Percentiles rank a stretch among this genome's conserved stretches.
These are phyloP conservation scores for Pichia scutulata DNA, from an alignment of 805 yeast species.

Conservation along the genomic window DNA sequence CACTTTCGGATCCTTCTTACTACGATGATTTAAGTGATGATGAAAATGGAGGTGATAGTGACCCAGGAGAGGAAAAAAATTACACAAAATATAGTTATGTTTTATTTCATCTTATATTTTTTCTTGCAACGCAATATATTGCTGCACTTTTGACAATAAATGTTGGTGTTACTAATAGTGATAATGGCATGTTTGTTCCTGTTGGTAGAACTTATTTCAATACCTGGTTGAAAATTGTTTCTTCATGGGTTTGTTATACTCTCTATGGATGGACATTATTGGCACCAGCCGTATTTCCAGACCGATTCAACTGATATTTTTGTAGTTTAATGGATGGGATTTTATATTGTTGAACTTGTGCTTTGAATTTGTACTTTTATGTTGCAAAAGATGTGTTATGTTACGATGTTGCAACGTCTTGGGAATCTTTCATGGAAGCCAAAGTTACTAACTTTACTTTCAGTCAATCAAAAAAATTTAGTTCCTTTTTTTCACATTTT, in stretches of 20 bases:
- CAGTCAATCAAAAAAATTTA: no score
- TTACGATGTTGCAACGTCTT: no score
- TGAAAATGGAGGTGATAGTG: slow-evolving; percentile 26
- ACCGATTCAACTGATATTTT: slow-evolving; percentile 44
- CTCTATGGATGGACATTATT: slow-evolving; percentile 85
- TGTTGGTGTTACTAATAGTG: slow-evolving; percentile 68
- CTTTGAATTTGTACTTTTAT: no score
- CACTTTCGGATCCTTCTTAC: slow-evolving; percentile 66
- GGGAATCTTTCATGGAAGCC: no score
- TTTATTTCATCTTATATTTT: slow-evolving; percentile 83
- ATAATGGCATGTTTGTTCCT: slow-evolving; percentile 85
- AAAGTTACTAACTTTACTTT: no score
- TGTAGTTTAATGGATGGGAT: neutral
- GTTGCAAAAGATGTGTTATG: no score
- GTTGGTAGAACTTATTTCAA: slow-evolving; percentile 96
- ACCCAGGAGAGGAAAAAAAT: slow-evolving; percentile 50
- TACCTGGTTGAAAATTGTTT: slow-evolving; percentile 86
- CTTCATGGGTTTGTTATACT: slow-evolving; percentile 86
- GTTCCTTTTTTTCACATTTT: no score
- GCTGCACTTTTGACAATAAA: slow-evolving; percentile 90
- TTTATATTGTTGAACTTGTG: neutral
- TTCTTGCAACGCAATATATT: slow-evolving; percentile 94
- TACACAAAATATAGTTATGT: slow-evolving; percentile 77
- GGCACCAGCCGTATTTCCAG: slow-evolving; percentile 90
- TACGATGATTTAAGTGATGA: slow-evolving; percentile 31